Evolutionary conservation across 805 yeast genomes (phyloP).

Genomic region (Yarrowia sp.): DNA sequence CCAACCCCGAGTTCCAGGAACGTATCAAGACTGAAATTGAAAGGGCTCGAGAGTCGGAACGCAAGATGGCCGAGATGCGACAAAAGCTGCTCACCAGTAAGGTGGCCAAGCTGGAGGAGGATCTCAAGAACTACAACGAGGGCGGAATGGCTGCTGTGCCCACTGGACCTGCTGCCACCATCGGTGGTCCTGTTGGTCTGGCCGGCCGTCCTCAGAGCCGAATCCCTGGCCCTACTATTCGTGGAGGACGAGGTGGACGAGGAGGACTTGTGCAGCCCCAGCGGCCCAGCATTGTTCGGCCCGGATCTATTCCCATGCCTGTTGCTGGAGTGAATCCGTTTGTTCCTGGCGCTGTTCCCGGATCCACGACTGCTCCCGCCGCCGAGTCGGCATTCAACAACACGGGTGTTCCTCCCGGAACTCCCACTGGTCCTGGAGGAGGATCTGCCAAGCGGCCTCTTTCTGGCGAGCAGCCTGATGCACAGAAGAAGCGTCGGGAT

Average conservation of each 20-base stretch:
- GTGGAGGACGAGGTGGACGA: conserved; percentile 19
- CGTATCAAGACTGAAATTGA: conserved; percentile 44
- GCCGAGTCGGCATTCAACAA: neutral
- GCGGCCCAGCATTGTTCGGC: conserved; percentile 13
- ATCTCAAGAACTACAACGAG: conserved; percentile 30
- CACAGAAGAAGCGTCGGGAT: conserved; percentile 28
- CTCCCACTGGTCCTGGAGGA: conserved; percentile 13
- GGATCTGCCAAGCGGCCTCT: conserved; percentile 26
- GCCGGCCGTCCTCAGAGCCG: conserved; percentile 7
- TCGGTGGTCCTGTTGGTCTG: neutral
- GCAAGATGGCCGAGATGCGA: conserved; percentile 58
- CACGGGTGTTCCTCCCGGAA: neutral
- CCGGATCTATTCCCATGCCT: neutral
- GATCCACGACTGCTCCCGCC: neutral
- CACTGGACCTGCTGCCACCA: neutral
- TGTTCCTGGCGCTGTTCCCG: conserved; percentile 2
- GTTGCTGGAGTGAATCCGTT: neutral
- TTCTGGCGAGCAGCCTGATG: conserved; percentile 24
- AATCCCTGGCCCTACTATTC: conserved; percentile 3
- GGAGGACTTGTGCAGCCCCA: neutral
- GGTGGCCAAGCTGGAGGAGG: conserved; percentile 49
- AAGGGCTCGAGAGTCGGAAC: conserved; percentile 48
- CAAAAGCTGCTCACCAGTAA: conserved; percentile 53
- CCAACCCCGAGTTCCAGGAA: conserved; percentile 41
- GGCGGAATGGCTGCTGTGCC: neutral